Base-by-base conservation (phyloP, 75 land plant species). In the Adiantum capillusveneris region DNA sequence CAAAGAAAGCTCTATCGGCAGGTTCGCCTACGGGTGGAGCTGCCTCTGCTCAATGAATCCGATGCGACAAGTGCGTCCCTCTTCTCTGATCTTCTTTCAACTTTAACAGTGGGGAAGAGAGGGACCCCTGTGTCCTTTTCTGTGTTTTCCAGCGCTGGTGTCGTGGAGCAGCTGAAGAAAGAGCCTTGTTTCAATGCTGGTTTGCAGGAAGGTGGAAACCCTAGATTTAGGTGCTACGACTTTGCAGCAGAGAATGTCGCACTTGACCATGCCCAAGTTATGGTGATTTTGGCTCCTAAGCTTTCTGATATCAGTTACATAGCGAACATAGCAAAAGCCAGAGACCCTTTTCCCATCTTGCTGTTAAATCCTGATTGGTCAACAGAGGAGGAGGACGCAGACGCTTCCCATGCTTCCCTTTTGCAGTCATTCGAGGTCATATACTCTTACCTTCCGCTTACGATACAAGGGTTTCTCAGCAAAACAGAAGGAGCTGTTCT, bases 331-430 rank as follows among this genome's bases (percentile, higher is more conserved):
- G n/a, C 61, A 26, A 63, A 72, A 1, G 50, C 53, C 51, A 56
- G 72, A 26, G 46, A 58, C 31, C 83, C 86, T 6, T 75, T 77
- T 53, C 91, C 91, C 1, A 57, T 89, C 26, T 78, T 89, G 63
- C 45, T 94, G 25, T 69, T 94, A 64, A 94, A 94, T 60, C 96
- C 96, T 25, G 78, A 58, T 29, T 90, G 96, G 91, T 58, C 64
- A 39, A 96, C 81, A 50, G 87, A 86, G 21, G 83, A 85, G 64
- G 65, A 48, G 11, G 70, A 66, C 77, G 67, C 60, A 7, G 52
- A 66, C n/a, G 9, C 37, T 3, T 34, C 37, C 9, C 9, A 5
- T 34, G 3, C 37, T 34, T 3, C 37, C 7, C 80, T 92, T 54
- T 61, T 79, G 41, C 65, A 74, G 1, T 75, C 91, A 18, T 94